Evolutionary conservation across 2,329 filamentous ascomycete species (phyloP).

Genomic region (Sclerotinia glacialis): DNA sequence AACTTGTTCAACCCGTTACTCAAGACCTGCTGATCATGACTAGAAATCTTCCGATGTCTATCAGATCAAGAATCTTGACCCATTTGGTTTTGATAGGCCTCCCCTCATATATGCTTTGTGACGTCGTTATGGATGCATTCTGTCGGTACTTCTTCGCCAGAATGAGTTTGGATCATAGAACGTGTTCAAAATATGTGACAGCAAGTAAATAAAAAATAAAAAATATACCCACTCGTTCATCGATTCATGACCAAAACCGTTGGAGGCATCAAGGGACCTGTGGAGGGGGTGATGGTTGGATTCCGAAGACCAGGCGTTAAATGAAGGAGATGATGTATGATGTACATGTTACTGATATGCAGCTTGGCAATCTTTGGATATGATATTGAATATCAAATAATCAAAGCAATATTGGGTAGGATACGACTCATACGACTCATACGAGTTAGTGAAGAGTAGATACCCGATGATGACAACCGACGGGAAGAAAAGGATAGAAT

Average conservation of each 20-base stretch:
- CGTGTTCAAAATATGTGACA: slow-evolving; percentile 11
- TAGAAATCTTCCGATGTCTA: slow-evolving; percentile 3
- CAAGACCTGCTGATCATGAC: slow-evolving; percentile 5
- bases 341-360: slow-evolving; percentile 16
- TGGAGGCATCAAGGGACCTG: background rate
- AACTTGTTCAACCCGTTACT: background rate
- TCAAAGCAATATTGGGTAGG: background rate
- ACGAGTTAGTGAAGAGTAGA: background rate
- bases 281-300: background rate
- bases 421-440: too few relatives aligned
- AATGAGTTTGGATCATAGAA: background rate
- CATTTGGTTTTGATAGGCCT: background rate
- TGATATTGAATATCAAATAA: background rate
- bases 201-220: background rate
- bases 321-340: slow-evolving; percentile 19
- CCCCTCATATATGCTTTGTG: slow-evolving; percentile 5
- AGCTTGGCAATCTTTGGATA: slow-evolving; percentile 12
- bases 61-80: background rate
- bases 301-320: slow-evolving; percentile 14
- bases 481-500: background rate
- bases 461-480: background rate
- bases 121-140: slow-evolving; percentile 8
- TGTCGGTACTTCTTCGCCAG: slow-evolving; percentile 18
- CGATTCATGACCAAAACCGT: background rate
- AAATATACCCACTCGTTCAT: slow-evolving; percentile 8